Evolutionary conservation across 2,329 filamentous ascomycete genomes (phyloP), one percentile per base, ranked within the genome.

Genomic region (Clonostachys byssicola): DNA sequence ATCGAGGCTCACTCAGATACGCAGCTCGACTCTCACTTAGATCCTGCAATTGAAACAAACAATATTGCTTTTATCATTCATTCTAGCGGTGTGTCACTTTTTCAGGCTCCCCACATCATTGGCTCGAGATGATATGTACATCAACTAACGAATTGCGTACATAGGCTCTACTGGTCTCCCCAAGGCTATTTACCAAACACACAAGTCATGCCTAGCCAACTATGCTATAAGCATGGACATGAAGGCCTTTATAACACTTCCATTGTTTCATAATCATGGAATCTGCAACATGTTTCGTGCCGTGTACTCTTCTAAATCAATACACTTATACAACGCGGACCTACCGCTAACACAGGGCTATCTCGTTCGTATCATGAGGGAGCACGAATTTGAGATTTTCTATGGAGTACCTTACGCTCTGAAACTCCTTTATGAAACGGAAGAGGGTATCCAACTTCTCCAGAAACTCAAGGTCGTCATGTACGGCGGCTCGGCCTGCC

Each of bases 401-500:
- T 75, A 81, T 49, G 73, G 70, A 12, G 83, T 86, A 1, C 83
- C 83, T 0, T 86, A 85, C 55, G 75, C 78, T 0, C 59, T 86
- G 20, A 85, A 85, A 54, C 65, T 86, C 0, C 65, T 86, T 1
- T 73, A 73, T 3, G 83, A 86, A 57, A 71, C 72, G 0, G 63
- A 74, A 5, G 67, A 73, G n/a, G 83, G 81, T 0, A 67, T 82
- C 14, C 53, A 63, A 4, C 60, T 63, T 3, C 63, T 83, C 13
- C 60, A 61, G 3, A 58, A 63, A 13, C 65, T 75, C 6, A 73
- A 78, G 52, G 55, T 78, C 3, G 78, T 83, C 38, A 70, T 78
- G 61, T 81, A 74, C 51, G 78, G 75, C 9, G 80, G 80, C 2
- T 77, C 74, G 7, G 67, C 72, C 8, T 81, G 77, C 53, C 80